Evolutionary conservation across 2,329 filamentous ascomycete species (phyloP).

Genomic region (Whalleya microplaca): DNA sequence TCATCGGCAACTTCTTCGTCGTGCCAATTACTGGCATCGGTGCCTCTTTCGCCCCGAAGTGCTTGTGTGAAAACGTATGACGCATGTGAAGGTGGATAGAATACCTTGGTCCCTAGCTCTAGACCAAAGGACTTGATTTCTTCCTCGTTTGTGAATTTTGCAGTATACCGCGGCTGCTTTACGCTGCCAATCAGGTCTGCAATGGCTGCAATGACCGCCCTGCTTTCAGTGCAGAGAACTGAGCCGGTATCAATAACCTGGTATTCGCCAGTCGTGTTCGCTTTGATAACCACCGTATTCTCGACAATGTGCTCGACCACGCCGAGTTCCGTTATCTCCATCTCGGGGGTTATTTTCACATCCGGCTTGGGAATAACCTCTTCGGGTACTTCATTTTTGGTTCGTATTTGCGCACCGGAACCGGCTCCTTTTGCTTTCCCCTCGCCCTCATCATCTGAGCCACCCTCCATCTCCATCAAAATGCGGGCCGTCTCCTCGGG

Average conservation of each 20-base stretch:
- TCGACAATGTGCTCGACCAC: conserved; percentile 77
- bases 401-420: conserved; percentile 62
- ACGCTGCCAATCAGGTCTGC: conserved; percentile 86
- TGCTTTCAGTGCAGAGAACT: conserved; percentile 76
- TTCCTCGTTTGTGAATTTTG: conserved; percentile 71
- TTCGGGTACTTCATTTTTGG: conserved; percentile 77
- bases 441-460: conserved; percentile 76
- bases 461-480: conserved; percentile 81
- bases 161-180: conserved; percentile 81
- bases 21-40: conserved; percentile 91
- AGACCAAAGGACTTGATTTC: conserved; percentile 71
- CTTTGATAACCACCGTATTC: conserved; percentile 77
- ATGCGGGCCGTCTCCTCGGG: conserved; percentile 83
- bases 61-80: conserved; percentile 86
- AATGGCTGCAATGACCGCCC: conserved; percentile 79
- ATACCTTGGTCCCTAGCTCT: conserved; percentile 71
- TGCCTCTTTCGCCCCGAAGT: conserved; percentile 79
- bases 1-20: conserved; percentile 88
- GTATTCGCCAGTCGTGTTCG: conserved; percentile 77
- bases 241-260: conserved; percentile 85
- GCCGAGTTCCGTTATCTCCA: conserved; percentile 77
- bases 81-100: conserved; percentile 78
- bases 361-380: conserved; percentile 73
- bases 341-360: conserved; percentile 75
- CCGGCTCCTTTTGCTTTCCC: conserved; percentile 50